Evolutionary conservation across 768 basidiomycete genomes (phyloP), one percentile per base, ranked within the genome.

Genomic region (Amanita rubescens): DNA sequence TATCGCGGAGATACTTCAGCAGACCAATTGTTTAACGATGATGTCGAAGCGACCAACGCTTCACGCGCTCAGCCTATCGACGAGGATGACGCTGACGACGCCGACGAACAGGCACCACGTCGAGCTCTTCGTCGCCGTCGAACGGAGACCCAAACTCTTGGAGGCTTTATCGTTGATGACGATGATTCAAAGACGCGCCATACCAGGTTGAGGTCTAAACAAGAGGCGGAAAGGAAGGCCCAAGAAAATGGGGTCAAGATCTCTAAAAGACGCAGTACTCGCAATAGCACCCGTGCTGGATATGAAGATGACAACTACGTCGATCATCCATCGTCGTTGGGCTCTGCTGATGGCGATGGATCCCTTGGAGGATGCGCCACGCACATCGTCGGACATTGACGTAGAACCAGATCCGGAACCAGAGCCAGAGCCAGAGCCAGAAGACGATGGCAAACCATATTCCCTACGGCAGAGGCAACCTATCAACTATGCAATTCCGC

Each of bases 401-500:
- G 8, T 4, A 30, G 71, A 73, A 22, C 71, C 71, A 0, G 77
- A 75, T 4, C 71, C 69, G 0, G 27, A 30, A 30, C 27, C 27
- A 30, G 27, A 30, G 27, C 27, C 27, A 30, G 27, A 30, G 27
- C 27, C 27, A 30, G 27, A 69, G 27, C 76, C 74, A 6, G 78
- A 79, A 38, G 74, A 63, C 20, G 80, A 81, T 52, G 80, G 78
- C 8, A 76, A 73, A 42, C 80, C 81, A 14, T 92, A 92, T 60
- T 62, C 80, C 0, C 71, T 92, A 34, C 73, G 90, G 17, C 79
- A 82, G 60, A 73, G 89, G 48, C 71, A 72, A 42, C 76, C 78
- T 55, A 81, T 92, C 59, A 90, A 91, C 62, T 92, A 92, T 53
- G 84, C 84, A 11, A 86, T 90, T 19, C 87, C 86, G 1, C 89